Base-by-base conservation (phyloP, 1,139 yeast genomes). In the Candida albicans region DNA sequence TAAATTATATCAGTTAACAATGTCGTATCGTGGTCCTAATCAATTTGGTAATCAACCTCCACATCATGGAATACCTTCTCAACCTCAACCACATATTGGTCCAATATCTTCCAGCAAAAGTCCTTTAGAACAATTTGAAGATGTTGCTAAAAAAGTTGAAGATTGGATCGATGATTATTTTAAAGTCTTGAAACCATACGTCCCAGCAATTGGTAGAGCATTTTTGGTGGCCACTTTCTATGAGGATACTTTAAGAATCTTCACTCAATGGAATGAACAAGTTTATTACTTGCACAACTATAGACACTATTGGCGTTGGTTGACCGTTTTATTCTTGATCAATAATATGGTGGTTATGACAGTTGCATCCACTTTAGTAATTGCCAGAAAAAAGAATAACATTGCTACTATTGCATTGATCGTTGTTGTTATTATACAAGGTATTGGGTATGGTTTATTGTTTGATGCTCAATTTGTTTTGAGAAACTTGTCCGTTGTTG, bases 221-320 rank as follows among this genome's bases (percentile, higher is more conserved):
- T 79, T 91, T 56, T 90, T 93, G 53, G 96, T 93, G 48, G 96
- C 96, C 42, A 93, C 99, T 1, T 93, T 91, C 62, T 81, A 83
- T 56, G 99, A 93, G 65, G 99, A 93, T 61, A 82, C 96, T 1
- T 64, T 86, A 47, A 78, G 99, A 64, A 88, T 93, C 57, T 60
- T 84, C 47, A 73, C 90, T 12, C 98, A 91, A 67, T 93, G 98
- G 98, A 66, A 77, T 29, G 96, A 90, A 58, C 99, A 93, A 65
- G 89, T 89, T 27, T 84, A 82, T 61, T 93, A 87, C 64, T 75
- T 93, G 56, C 80, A 88, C 71, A 81, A 81, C 55, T 87, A 84
- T 69, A 83, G 96, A 59, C 89, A 84, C 56, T 67, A 84, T 50
- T 95, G 96, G 68, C 77, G 81, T 54, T 81, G 87, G 76, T 64